phyloP scores from a whole-genome alignment of 208 protist genomes.

The Tritrichomonas musculus region DNA sequence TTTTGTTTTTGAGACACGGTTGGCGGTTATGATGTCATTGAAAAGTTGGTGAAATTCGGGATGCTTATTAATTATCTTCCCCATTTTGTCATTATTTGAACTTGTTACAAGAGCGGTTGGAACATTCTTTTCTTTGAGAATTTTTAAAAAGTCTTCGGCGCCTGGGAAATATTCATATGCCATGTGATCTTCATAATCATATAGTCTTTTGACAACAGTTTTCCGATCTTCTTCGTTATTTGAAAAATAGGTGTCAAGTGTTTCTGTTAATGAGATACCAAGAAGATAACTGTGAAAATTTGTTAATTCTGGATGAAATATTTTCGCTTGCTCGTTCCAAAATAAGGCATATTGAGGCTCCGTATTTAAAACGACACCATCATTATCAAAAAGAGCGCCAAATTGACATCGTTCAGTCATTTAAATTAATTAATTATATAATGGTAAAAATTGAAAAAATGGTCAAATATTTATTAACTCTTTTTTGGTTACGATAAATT shows the following conservation, averaged over 20 bases:
- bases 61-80: neutral
- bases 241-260: neutral
- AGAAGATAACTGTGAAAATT: neutral
- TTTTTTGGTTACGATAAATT: too few relatives aligned
- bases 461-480: too few relatives aligned
- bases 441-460: too few relatives aligned
- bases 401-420: too few relatives aligned
- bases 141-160: neutral
- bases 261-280: neutral
- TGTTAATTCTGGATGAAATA: neutral
- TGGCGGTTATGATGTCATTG: neutral
- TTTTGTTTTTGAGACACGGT: neutral
- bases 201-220: neutral
- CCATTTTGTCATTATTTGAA: neutral
- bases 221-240: neutral
- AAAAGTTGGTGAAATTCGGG: neutral
- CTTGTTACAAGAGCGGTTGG: neutral
- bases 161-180: neutral
- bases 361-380: neutral
- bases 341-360: neutral
- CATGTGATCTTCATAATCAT: neutral
- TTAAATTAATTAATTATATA: too few relatives aligned
- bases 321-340: neutral
- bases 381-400: neutral
- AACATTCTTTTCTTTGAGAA: neutral